These are phyloP conservation scores for Colletotrichum sp. DNA, from an alignment of 2,329 filamentous ascomycete genomes.

Conservation along the genomic window DNA sequence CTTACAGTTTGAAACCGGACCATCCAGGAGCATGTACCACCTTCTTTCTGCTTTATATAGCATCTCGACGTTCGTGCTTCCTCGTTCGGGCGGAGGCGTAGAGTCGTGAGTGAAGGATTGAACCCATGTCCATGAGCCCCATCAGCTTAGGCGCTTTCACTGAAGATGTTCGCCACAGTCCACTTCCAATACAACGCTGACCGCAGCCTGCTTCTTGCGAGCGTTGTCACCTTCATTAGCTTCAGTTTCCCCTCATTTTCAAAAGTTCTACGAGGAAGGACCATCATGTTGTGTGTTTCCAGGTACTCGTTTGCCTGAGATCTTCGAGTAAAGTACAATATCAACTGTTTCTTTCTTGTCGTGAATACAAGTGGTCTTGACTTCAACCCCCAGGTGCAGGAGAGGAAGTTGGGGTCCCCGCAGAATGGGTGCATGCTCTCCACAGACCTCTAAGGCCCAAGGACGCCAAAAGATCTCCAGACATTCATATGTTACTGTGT, in stretches of 20 bases:
- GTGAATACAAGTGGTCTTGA: background rate
- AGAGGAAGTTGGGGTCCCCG: background rate
- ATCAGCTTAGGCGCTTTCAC: background rate
- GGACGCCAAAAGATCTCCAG: background rate
- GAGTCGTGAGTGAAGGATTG: background rate
- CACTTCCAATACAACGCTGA: background rate
- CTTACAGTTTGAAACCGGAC: too few species aligned
- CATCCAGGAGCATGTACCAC: background rate
- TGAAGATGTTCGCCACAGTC: background rate
- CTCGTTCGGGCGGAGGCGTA: background rate
- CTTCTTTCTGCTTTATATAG: background rate
- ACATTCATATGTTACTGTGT: background rate
- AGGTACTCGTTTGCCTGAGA: background rate
- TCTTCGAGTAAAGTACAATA: rapidly evolving
- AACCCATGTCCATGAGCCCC: background rate
- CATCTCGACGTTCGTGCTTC: background rate
- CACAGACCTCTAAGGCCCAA: background rate
- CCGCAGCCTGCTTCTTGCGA: background rate
- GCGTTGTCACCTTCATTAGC: background rate
- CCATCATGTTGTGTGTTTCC: background rate
- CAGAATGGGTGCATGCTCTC: background rate
- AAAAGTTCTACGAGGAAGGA: background rate
- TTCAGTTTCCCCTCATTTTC: background rate
- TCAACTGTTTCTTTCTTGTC: background rate
- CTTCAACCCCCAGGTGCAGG: background rate